Percentiles rank a stretch among this genome's conserved stretches.
phyloP scores from a whole-genome alignment of 371 early-diverging fungal genomes.

The Mucor indicus region DNA sequence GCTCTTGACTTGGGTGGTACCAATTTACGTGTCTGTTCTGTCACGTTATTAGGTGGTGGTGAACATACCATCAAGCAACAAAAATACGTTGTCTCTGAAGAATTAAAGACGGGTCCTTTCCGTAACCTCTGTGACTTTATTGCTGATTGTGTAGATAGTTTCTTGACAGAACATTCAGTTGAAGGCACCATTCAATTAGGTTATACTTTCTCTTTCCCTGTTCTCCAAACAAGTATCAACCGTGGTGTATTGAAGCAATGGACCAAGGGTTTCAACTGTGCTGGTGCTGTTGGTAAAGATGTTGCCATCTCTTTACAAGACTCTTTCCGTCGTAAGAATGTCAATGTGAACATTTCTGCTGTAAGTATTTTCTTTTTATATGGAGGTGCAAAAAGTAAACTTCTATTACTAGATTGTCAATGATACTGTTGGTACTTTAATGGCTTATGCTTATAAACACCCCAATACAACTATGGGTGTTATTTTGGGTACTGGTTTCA shows the following conservation, averaged over 20 bases:
- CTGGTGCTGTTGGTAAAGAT: constrained; percentile 77
- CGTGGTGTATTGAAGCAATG: constrained; percentile 84
- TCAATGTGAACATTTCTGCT: constrained; percentile 78
- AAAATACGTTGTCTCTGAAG: constrained; percentile 60
- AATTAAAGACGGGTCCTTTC: constrained; percentile 47
- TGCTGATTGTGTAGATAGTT: constrained; percentile 80
- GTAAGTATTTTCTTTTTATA: constrained; percentile 21
- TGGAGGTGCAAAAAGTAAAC: background rate
- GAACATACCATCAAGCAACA: constrained; percentile 62
- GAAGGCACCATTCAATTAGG: constrained; percentile 55
- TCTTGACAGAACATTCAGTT: constrained; percentile 56
- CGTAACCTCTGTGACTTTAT: constrained; percentile 83
- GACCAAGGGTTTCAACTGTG: constrained; percentile 89
- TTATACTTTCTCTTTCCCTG: constrained; percentile 95
- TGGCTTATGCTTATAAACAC: constrained; percentile 81
- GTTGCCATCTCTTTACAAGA: constrained; percentile 79
- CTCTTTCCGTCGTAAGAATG: constrained; percentile 73
- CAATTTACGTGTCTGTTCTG: constrained; percentile 86
- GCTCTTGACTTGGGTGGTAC: constrained; percentile 95
- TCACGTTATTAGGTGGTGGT: constrained; percentile 72
- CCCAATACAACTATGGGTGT: constrained; percentile 87
- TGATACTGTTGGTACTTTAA: constrained; percentile 94
- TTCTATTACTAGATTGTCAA: constrained; percentile 68
- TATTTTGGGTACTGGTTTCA: constrained; percentile 96
- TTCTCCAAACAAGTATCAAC: constrained; percentile 75